Percentiles rank a stretch among this genome's conserved stretches.
These are phyloP conservation scores for Nicotiana obtusifolia DNA, from an alignment of 257 asterid species.

Conservation along the genomic window DNA sequence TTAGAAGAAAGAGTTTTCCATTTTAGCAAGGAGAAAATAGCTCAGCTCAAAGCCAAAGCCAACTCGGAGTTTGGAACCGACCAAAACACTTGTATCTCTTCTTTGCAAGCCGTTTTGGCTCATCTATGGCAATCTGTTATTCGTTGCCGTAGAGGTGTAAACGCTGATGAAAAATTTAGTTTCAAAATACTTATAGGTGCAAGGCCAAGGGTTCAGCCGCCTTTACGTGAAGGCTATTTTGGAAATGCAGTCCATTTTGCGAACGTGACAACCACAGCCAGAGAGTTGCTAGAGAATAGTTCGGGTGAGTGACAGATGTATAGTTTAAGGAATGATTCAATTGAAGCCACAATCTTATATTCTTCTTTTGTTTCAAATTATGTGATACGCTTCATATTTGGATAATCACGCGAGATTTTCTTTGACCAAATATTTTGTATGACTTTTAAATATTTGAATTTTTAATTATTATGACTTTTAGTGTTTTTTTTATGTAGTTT, in stretches of 20 bases:
- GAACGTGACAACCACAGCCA: background rate
- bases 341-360: no score
- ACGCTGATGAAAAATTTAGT: background rate
- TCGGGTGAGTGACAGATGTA: background rate
- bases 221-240: conserved; percentile 32
- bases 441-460: no score
- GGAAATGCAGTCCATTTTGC: conserved; percentile 23
- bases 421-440: no score
- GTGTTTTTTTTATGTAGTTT: no score
- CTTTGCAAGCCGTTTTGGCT: conserved; percentile 41
- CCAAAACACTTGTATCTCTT: conserved; percentile 21
- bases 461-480: no score
- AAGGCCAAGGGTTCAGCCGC: conserved; percentile 32
- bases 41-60: background rate
- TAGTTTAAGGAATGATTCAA: no score
- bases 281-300: background rate
- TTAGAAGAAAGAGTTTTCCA: conserved; percentile 33
- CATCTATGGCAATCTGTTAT: conserved; percentile 31
- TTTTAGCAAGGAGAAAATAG: conserved; percentile 14
- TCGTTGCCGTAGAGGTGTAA: background rate
- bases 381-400: no score
- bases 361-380: no score
- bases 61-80: conserved; percentile 13
- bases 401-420: no score
- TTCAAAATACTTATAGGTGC: conserved; percentile 11